These are phyloP conservation scores for Mycena indigotica DNA, from an alignment of 768 basidiomycete genomes.

Conservation along the genomic window DNA sequence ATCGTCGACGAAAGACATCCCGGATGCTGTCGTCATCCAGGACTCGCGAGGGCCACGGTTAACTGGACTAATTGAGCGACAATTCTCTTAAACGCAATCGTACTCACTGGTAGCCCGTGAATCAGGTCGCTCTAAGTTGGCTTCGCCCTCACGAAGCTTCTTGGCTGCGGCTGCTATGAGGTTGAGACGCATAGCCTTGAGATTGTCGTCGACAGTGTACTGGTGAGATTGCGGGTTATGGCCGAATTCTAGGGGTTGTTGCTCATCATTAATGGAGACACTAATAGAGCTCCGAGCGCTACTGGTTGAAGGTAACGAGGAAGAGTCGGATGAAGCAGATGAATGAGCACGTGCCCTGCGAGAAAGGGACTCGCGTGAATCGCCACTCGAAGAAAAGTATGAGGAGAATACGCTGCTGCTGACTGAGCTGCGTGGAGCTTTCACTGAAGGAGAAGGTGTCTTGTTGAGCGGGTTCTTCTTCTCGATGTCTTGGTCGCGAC, in stretches of 20 bases:
- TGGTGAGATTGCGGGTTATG: conserved; percentile 32
- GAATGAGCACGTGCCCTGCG: conserved; percentile 41
- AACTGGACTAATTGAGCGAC: conserved; percentile 22
- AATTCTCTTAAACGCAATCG: not conserved
- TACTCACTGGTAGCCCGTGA: conserved; percentile 20
- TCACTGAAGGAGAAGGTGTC: conserved; percentile 2
- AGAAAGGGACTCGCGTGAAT: conserved; percentile 8
- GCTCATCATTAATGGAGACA: conserved; percentile 38
- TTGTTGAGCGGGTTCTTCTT: conserved; percentile 38
- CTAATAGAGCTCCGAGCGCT: conserved; percentile 26
- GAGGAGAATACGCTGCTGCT: conserved; percentile 58
- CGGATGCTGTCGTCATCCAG: conserved; percentile 47
- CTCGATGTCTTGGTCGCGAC: conserved; percentile 65
- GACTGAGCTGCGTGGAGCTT: conserved; percentile 44
- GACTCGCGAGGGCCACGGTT: conserved; percentile 42
- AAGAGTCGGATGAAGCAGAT: conserved; percentile 46
- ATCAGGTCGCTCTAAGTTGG: conserved; percentile 15
- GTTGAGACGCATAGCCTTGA: conserved; percentile 49
- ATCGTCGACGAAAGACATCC: conserved; percentile 42
- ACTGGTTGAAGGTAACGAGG: conserved; percentile 31
- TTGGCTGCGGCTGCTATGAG: conserved; percentile 13
- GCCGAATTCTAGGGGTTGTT: conserved; percentile 43
- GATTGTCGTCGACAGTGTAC: conserved; percentile 22
- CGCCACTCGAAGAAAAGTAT: conserved; percentile 55
- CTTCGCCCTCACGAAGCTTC: conserved; percentile 18